Percentiles rank a stretch among this genome's conserved stretches.
Conservation (phyloP, 2,329 filamentous ascomycete genomes). For the Myriosclerotinia scirpicola region DNA sequence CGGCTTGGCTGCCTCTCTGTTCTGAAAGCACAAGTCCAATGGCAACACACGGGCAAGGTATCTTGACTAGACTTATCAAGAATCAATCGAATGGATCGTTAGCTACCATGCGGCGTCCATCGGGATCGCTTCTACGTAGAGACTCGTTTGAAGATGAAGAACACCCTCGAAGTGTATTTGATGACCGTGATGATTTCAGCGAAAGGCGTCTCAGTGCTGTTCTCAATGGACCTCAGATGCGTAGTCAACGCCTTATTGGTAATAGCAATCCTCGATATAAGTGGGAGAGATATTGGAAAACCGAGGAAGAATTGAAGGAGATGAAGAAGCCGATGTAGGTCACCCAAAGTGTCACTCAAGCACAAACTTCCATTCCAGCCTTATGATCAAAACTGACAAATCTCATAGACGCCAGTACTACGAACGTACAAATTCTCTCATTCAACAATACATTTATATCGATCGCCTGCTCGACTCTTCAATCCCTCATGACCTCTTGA, state of each 20-base stretch:
- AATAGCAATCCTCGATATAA: constrained; percentile 78
- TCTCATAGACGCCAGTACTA: constrained; percentile 73
- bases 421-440: constrained; percentile 80
- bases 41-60: constrained; percentile 38
- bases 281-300: constrained; percentile 86
- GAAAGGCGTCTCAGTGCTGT: constrained; percentile 60
- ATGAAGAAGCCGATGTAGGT: constrained; percentile 70
- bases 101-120: constrained; percentile 28
- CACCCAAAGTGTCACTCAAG: constrained; percentile 13
- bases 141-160: constrained; percentile 37
- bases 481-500: constrained; percentile 85
- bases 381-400: constrained; percentile 28
- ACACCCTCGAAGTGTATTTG: constrained; percentile 26
- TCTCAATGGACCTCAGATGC: constrained; percentile 68
- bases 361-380: constrained; percentile 14
- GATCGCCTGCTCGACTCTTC: constrained; percentile 88
- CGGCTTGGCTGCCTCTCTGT: constrained; percentile 35
- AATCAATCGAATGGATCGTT: constrained; percentile 37
- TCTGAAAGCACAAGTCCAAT: constrained; percentile 37
- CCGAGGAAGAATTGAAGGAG: constrained; percentile 67
- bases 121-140: constrained; percentile 28
- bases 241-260: constrained; percentile 84
- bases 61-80: constrained; percentile 37
- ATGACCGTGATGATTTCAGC: constrained; percentile 43
- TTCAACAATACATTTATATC: constrained; percentile 92